Base-by-base conservation (phyloP, 768 basidiomycete species). In the Leccinum rimulosum region DNA sequence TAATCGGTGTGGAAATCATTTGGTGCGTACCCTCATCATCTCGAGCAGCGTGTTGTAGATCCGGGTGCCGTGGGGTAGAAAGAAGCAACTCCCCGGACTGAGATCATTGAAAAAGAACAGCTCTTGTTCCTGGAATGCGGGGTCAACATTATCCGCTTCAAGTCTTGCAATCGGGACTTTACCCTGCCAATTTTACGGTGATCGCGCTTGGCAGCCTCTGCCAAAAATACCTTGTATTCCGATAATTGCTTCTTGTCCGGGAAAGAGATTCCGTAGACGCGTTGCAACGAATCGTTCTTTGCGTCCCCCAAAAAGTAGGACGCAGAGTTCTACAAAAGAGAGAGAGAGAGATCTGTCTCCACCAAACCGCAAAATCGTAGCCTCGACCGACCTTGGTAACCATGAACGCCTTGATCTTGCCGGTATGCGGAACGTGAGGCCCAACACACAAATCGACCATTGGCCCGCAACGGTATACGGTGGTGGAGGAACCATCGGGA, bases 31-130 rank as follows among this genome's bases (percentile, higher is more conserved):
- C 68, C 93, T 84, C 83, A 98, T 88, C 63, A 97, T 80, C 60
- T 96, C 93, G 36, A 95, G 74, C 45, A 99, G 83, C 12, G 92
- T 81, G 75, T 98, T 98, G 77, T 98, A 98, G 74, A 99, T 94
- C 61, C 96, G 82, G 2, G 96, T 93, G 28, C 97, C 97, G 68
- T 98, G 94, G 14, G 97, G 97, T 57, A 98, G 82, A 84, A 95
- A 98, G 84, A 99, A 98, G 57, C 88, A 88, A 70, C 88, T 91
- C 61, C 97, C 97, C 2, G 97, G 97, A 66, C 92, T 95, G 43
- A 94, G 77, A 61, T 98, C 97, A 72, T 97, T 92, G 84, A 98
- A 98, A 82, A 98, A 96, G 82, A 95, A 99, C 9, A 99, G 78
- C 66, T 99, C 97, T 80, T 99, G 97, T 65, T 98, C 95, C 84